A percentile compares a stretch with the other conserved stretches of the same genome.
Conservation (phyloP, 352 stramenopile species). For the Pythium aphanidermatum region DNA sequence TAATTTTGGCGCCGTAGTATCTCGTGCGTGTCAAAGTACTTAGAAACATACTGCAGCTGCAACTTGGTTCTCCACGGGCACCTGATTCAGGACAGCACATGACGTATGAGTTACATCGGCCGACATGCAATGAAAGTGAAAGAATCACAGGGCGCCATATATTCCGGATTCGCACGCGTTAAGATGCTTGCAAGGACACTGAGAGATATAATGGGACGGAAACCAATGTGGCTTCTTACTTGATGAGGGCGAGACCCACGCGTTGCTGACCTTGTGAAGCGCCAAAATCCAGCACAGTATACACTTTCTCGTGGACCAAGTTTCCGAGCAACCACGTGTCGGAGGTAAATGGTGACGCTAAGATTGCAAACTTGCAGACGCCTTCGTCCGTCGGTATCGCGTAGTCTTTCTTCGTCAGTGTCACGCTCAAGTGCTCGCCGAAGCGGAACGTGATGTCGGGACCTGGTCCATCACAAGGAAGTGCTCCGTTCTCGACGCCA, state of each 20-base stretch:
- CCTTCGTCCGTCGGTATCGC: neutral
- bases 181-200: no score
- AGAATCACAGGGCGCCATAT: no score
- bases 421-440: neutral
- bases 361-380: neutral
- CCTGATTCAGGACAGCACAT: no score
- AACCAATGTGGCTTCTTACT: no score
- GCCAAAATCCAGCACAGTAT: constrained; percentile 13
- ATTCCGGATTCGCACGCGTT: no score
- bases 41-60: no score
- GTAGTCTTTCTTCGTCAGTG: constrained; percentile 12
- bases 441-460: constrained; percentile 6
- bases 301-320: constrained; percentile 2
- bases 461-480: constrained; percentile 7
- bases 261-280: neutral
- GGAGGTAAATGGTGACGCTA: neutral
- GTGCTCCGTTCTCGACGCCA: neutral
- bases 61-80: no score
- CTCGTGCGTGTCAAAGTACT: no score
- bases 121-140: no score
- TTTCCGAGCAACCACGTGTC: constrained; percentile 6
- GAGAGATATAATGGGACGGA: no score
- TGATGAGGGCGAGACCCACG: constrained; percentile 1
- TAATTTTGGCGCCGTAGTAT: no score
- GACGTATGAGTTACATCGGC: no score